Base-by-base conservation (phyloP, 2,329 filamentous ascomycete genomes). In the Trematosphaeria pertusa region DNA sequence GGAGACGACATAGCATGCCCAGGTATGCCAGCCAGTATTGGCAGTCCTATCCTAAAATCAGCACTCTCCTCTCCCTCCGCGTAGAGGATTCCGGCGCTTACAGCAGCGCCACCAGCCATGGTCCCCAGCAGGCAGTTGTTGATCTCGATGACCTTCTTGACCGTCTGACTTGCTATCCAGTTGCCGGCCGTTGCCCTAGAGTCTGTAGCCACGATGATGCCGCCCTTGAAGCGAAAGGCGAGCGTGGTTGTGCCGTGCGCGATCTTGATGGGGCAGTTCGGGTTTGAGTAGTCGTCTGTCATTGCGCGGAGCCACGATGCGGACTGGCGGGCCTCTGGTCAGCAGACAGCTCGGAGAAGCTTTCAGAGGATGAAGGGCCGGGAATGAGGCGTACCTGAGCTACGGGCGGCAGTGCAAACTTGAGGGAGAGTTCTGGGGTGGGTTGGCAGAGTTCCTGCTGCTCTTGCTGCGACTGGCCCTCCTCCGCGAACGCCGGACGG, bases 61-160 rank as follows among this genome's bases (percentile, higher is more conserved):
- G 31, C 40, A 37, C 35, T 6, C 12, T 37, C 19, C 35, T n/a
- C 19, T 36, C 9, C n/a, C n/a, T n/a, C n/a, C n/a, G n/a, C n/a
- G n/a, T n/a, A n/a, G n/a, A n/a, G n/a, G n/a, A n/a, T n/a, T n/a
- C n/a, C 9, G 1, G 11, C 8, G 46, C 83, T 72, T 77, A 87
- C 85, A 75, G 94, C 94, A 70, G 94, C 94, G 77, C 94, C 94
- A 75, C 94, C 94, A 55, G 94, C 94, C 93, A 99, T 96, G 62
- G 94, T 99, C 58, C 94, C 94, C 67, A 99, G 78, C 75, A 99
- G 82, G 75, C 87, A 88, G 76, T 82, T 90, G 81, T 96, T 96
- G 81, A 96, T 96, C 82, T 96, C 91, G 71, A 99, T 97, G 62
- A 99, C 94, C 83, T 99, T 99, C 86, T 99, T 99, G 71, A 99